Conservation (phyloP, 352 stramenopile genomes). For the Pythium insidiosum region DNA sequence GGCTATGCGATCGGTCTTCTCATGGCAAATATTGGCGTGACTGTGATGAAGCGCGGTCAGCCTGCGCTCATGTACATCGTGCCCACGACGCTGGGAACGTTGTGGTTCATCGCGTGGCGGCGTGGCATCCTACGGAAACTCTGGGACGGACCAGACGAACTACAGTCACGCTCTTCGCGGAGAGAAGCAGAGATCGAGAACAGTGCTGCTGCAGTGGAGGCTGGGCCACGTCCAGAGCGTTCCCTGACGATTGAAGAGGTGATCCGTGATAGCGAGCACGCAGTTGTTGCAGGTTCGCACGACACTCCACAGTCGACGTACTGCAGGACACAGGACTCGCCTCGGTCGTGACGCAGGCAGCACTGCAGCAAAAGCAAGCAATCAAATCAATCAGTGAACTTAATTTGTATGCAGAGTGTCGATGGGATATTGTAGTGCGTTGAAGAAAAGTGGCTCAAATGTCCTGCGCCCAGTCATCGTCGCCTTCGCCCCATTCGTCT, state of each 20-base stretch:
- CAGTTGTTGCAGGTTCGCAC: too few relatives aligned
- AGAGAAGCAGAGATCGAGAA: too few relatives aligned
- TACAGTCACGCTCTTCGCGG: too few relatives aligned
- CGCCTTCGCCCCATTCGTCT: constrained; percentile 61
- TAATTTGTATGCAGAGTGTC: too few relatives aligned
- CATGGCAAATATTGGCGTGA: constrained; percentile 92
- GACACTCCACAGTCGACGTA: constrained; percentile 12
- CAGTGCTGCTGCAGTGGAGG: too few relatives aligned
- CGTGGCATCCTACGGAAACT: constrained; percentile 85
- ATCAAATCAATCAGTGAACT: neutral
- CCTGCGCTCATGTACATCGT: constrained; percentile 96
- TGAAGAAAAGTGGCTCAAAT: too few relatives aligned
- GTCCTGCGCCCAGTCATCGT: constrained; percentile 77
- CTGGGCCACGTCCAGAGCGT: too few relatives aligned
- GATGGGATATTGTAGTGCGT: too few relatives aligned
- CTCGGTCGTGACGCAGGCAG: constrained; percentile 1
- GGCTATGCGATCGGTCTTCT: constrained; percentile 92
- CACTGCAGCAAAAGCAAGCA: too few relatives aligned
- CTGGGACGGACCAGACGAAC: constrained; percentile 77
- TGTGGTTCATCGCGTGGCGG: constrained; percentile 62
- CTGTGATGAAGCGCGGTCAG: constrained; percentile 89
- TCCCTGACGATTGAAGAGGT: constrained; percentile 3
- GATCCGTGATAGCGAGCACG: too few relatives aligned
- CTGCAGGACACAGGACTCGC: constrained; percentile 7
- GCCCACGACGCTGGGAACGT: constrained; percentile 85